A percentile compares a stretch with the other conserved stretches of the same genome.
Evolutionary conservation across 495 filamentous ascomycete genomes (phyloP).

Genomic region (Hypoxylon cercidicola): DNA sequence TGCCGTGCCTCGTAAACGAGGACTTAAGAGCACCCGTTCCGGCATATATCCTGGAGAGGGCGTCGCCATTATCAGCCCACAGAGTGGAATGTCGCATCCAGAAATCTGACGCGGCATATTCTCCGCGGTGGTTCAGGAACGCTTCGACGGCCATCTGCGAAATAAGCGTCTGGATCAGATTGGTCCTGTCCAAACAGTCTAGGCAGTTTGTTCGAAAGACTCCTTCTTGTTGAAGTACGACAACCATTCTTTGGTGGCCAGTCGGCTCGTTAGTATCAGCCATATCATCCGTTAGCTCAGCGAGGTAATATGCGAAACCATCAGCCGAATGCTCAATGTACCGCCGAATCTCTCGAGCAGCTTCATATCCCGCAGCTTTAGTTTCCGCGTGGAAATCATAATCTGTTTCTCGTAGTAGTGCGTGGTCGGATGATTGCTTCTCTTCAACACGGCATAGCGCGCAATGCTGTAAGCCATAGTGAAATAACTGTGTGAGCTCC

Average conservation of each 20-base stretch:
- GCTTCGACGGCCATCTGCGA: conserved; percentile 88
- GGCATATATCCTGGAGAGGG: conserved; percentile 93
- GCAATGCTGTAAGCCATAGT: conserved; percentile 77
- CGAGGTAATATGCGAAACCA: conserved; percentile 88
- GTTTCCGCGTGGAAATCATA: conserved; percentile 98
- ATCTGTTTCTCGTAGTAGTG: conserved; percentile 79
- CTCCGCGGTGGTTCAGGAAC: conserved; percentile 75
- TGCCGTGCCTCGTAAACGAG: conserved; percentile 94
- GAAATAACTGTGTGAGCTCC: conserved; percentile 80
- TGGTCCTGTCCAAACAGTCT: conserved; percentile 95
- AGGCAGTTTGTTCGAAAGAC: conserved; percentile 96
- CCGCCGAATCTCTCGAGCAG: conserved; percentile 78
- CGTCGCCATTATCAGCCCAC: conserved; percentile 99
- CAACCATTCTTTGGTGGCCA: conserved; percentile 62
- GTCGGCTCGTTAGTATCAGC: conserved; percentile 38
- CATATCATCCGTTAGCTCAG: conserved; percentile 71
- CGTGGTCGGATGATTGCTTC: conserved; percentile 65
- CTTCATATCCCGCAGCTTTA: conserved; percentile 86
- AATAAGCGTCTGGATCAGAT: conserved; percentile 94
- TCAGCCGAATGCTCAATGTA: conserved; percentile 80
- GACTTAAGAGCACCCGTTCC: conserved; percentile 95
- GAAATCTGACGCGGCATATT: conserved; percentile 77
- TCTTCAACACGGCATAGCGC: conserved; percentile 65
- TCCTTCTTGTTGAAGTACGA: conserved; percentile 89
- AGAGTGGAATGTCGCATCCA: conserved; percentile 89